Percentiles rank a stretch among this genome's conserved stretches.
phyloP scores from a whole-genome alignment of 1,284 basidiomycete genomes.

The Cryptococcus sp. region DNA sequence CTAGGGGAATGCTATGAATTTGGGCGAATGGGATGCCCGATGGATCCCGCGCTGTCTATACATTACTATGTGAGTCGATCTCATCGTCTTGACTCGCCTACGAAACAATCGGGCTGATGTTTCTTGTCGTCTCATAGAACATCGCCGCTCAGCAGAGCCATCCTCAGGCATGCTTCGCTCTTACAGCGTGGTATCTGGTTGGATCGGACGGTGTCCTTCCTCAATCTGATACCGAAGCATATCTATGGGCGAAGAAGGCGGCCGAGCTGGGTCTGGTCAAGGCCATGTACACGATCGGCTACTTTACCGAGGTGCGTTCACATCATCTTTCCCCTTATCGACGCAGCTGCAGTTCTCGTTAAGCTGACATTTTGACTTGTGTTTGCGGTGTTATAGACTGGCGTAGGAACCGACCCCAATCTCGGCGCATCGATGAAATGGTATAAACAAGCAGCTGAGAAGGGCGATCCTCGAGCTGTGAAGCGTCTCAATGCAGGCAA shows the following conservation, averaged over 20 bases:
- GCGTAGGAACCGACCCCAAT: constrained; percentile 74
- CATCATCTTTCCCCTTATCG: neutral
- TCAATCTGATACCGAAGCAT: constrained; percentile 96
- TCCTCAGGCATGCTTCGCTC: constrained; percentile 93
- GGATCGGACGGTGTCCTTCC: constrained; percentile 96
- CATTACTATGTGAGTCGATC: constrained; percentile 85
- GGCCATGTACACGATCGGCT: constrained; percentile 95
- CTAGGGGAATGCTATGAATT: constrained; percentile 99
- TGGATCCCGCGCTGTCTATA: constrained; percentile 93
- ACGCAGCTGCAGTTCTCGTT: neutral
- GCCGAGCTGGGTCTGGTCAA: constrained; percentile 91
- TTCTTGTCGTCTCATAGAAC: constrained; percentile 61
- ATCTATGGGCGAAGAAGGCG: constrained; percentile 90
- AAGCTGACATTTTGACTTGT: neutral
- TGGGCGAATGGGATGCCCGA: constrained; percentile 98
- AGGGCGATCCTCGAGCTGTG: constrained; percentile 88
- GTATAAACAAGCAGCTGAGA: constrained; percentile 89
- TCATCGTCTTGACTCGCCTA: neutral
- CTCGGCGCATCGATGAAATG: constrained; percentile 71
- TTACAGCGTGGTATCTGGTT: constrained; percentile 98
- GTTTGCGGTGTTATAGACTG: constrained; percentile 58
- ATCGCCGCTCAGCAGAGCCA: constrained; percentile 97
- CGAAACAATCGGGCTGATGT: neutral
- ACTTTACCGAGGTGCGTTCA: constrained; percentile 76
- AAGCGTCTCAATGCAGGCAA: constrained; percentile 65